phyloP scores from a whole-genome alignment of 2,329 filamentous ascomycete species.

The Mycosphaerella sp. region DNA sequence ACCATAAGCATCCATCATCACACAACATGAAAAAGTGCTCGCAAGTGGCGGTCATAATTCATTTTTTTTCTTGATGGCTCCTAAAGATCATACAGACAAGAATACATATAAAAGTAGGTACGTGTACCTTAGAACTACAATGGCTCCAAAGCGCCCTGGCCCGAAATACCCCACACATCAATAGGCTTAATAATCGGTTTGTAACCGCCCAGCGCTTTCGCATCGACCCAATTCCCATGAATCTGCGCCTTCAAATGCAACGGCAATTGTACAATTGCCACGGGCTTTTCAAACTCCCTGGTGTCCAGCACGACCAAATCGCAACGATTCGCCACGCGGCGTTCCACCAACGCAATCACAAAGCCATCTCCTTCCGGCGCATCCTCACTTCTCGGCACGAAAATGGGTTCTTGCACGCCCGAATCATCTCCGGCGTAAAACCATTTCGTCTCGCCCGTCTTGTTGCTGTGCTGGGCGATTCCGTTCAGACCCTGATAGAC shows the following conservation, averaged over 20 bases:
- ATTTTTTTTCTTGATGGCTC: too few species aligned
- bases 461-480: constrained; percentile 16
- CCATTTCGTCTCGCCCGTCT: constrained; percentile 29
- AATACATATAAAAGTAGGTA: too few species aligned
- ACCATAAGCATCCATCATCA: too few species aligned
- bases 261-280: constrained; percentile 40
- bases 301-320: constrained; percentile 42
- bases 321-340: constrained; percentile 18
- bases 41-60: too few species aligned
- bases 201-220: constrained; percentile 16
- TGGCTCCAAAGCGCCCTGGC: constrained; percentile 1
- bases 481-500: constrained; percentile 26
- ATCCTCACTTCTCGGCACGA: constrained; percentile 42
- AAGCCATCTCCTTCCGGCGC: constrained; percentile 48
- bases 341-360: constrained; percentile 41
- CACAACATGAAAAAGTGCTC: too few species aligned
- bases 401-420: constrained; percentile 50
- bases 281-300: constrained; percentile 34
- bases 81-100: too few species aligned
- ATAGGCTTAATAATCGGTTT: constrained; percentile 10
- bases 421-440: constrained; percentile 35
- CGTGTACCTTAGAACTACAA: background rate
- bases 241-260: constrained; percentile 24
- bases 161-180: constrained; percentile 9
- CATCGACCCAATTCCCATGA: constrained; percentile 16